A percentile compares a stretch with the other conserved stretches of the same genome.
Conservation (phyloP, 768 basidiomycete species). For the Leccinum variicolor region DNA sequence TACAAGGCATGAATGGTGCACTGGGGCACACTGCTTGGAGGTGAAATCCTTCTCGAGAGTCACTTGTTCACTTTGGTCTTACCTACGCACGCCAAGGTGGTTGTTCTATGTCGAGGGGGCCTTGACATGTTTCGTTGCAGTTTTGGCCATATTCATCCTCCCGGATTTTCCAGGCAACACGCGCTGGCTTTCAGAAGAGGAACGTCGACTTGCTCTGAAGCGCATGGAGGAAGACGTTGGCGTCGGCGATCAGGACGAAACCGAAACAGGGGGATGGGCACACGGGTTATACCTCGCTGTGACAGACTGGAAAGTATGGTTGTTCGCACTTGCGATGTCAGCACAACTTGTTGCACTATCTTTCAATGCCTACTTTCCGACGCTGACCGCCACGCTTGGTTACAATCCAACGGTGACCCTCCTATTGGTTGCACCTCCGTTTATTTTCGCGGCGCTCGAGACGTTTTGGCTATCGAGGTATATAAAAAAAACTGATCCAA, state of each 20-base stretch:
- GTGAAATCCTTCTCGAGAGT: conserved; percentile 25
- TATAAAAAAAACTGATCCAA: background rate
- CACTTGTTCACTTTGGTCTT: background rate
- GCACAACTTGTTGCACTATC: conserved; percentile 47
- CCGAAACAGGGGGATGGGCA: conserved; percentile 35
- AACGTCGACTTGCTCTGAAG: conserved; percentile 46
- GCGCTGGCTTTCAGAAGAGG: conserved; percentile 35
- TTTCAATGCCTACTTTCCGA: conserved; percentile 84
- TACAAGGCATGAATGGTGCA: conserved; percentile 44
- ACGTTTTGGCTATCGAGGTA: conserved; percentile 54
- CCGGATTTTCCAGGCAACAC: conserved; percentile 46
- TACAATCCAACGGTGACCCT: conserved; percentile 60
- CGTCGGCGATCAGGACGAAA: conserved; percentile 50
- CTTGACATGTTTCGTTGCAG: conserved; percentile 42
- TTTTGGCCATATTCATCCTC: conserved; percentile 44
- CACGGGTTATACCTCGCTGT: conserved; percentile 59
- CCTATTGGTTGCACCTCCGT: conserved; percentile 76
- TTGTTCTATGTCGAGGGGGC: conserved; percentile 48
- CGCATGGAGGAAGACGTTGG: conserved; percentile 67
- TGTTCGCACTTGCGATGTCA: conserved; percentile 54
- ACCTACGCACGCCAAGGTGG: conserved; percentile 38
- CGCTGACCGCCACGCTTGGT: conserved; percentile 69
- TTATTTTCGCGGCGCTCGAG: conserved; percentile 53
- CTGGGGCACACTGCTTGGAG: conserved; percentile 53
- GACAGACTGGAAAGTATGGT: conserved; percentile 81